Conservation (phyloP, 2,329 filamentous ascomycete species). For the Claviceps cyperi region DNA sequence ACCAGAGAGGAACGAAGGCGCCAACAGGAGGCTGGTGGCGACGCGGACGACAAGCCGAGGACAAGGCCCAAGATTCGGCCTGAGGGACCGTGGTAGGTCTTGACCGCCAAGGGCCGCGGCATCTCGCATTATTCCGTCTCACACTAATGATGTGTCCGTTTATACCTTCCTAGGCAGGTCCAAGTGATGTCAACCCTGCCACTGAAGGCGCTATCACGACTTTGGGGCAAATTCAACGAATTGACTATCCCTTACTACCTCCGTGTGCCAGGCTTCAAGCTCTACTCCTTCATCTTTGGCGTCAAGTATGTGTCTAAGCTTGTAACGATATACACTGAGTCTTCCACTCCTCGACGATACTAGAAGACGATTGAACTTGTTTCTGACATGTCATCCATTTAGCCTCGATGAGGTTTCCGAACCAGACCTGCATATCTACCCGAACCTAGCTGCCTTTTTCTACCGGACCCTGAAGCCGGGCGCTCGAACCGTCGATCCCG, state of each 20-base stretch:
- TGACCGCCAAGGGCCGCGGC: neutral
- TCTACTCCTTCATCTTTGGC: constrained; percentile 85
- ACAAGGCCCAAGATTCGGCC: constrained; percentile 53
- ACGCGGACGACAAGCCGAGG: constrained; percentile 30
- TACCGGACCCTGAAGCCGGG: constrained; percentile 90
- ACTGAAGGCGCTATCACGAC: constrained; percentile 73
- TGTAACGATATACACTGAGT: constrained; percentile 11
- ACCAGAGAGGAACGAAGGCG: constrained; percentile 38
- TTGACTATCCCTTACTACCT: constrained; percentile 76
- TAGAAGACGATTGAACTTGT: constrained; percentile 10
- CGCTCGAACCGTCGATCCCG: constrained; percentile 67
- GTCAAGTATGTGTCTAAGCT: constrained; percentile 42
- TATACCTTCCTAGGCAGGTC: constrained; percentile 48
- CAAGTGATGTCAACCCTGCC: constrained; percentile 88
- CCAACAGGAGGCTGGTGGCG: constrained; percentile 27
- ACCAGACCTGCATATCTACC: constrained; percentile 74
- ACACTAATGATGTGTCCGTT: neutral
- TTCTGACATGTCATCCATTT: neutral
- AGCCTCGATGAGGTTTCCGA: constrained; percentile 77
- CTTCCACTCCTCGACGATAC: neutral
- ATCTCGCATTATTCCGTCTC: neutral
- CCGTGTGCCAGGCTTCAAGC: constrained; percentile 76
- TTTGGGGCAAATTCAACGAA: constrained; percentile 90
- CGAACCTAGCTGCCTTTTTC: constrained; percentile 93
- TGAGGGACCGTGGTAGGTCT: constrained; percentile 62